phyloP scores from a whole-genome alignment of 2,329 filamentous ascomycete genomes.

The Penicillium sp. region DNA sequence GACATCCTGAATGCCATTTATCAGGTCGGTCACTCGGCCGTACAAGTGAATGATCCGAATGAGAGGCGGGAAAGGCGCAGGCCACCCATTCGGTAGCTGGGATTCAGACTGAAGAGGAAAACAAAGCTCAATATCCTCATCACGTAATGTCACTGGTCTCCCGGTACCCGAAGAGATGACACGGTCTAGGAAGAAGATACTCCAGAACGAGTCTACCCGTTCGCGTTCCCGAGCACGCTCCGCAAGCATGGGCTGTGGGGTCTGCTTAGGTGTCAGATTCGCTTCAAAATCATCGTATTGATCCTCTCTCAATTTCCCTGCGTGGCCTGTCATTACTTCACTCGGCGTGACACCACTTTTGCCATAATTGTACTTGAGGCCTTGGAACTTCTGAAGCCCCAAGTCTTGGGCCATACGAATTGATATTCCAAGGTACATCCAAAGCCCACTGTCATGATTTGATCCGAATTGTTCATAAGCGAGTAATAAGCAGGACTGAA shows the following conservation, averaged over 20 bases:
- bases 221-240: conserved; percentile 70
- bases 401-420: conserved; percentile 80
- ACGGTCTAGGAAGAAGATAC: conserved; percentile 81
- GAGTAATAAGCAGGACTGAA: conserved; percentile 78
- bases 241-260: conserved; percentile 52
- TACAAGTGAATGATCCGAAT: conserved; percentile 85
- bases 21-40: conserved; percentile 75
- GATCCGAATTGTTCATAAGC: conserved; percentile 88
- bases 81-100: conserved; percentile 62
- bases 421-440: conserved; percentile 89
- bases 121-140: conserved; percentile 79
- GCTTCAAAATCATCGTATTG: conserved; percentile 46
- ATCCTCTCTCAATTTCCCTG: conserved; percentile 45
- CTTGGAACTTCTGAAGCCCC: conserved; percentile 77
- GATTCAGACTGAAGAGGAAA: conserved; percentile 60
- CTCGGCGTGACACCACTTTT: conserved; percentile 57
- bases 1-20: conserved; percentile 75
- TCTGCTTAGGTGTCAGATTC: conserved; percentile 23
- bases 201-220: conserved; percentile 84
- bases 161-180: conserved; percentile 87
- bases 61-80: conserved; percentile 74
- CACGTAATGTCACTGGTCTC: conserved; percentile 75
- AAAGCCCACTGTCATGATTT: conserved; percentile 82
- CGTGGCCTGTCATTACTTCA: conserved; percentile 49
- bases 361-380: conserved; percentile 60